These are phyloP conservation scores for Pigoraptor vietnamica DNA, from an alignment of 78 protist species.

Conservation along the genomic window DNA sequence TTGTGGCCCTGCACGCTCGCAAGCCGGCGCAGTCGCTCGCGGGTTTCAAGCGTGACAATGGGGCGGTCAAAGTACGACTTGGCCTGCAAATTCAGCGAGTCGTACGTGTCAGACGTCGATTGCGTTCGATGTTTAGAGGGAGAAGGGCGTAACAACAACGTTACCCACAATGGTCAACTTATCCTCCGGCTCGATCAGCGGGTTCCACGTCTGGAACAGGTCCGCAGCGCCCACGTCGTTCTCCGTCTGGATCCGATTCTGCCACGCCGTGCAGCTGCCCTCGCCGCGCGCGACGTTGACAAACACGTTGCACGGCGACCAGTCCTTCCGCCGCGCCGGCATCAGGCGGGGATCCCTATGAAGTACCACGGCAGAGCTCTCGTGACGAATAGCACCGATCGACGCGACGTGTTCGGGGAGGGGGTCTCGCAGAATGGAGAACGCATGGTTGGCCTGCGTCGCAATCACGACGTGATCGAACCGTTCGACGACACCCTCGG, in stretches of 20 bases:
- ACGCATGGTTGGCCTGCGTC: constrained; percentile 19
- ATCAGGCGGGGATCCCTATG: constrained; percentile 16
- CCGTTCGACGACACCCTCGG: neutral
- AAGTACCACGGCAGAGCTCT: neutral
- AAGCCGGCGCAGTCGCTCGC: neutral
- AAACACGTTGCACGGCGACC: constrained; percentile 28
- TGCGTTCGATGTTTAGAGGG: no score
- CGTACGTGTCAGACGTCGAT: neutral
- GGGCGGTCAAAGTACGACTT: constrained; percentile 19
- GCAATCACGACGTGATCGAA: constrained; percentile 8
- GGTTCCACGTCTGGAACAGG: constrained; percentile 42
- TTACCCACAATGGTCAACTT: neutral
- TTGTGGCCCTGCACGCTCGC: neutral
- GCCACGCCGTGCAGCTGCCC: neutral
- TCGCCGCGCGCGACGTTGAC: neutral
- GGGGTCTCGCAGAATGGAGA: neutral
- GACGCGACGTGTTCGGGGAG: neutral
- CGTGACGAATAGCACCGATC: neutral
- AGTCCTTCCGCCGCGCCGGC: constrained; percentile 1
- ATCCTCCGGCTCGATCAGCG: constrained; percentile 1
- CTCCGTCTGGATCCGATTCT: neutral
- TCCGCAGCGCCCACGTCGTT: no score
- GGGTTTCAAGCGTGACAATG: constrained; percentile 12
- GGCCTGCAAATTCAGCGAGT: neutral
- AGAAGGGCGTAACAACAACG: neutral